Conservation (phyloP, 1,284 basidiomycete genomes). For the Gymnopus androsaceus region DNA sequence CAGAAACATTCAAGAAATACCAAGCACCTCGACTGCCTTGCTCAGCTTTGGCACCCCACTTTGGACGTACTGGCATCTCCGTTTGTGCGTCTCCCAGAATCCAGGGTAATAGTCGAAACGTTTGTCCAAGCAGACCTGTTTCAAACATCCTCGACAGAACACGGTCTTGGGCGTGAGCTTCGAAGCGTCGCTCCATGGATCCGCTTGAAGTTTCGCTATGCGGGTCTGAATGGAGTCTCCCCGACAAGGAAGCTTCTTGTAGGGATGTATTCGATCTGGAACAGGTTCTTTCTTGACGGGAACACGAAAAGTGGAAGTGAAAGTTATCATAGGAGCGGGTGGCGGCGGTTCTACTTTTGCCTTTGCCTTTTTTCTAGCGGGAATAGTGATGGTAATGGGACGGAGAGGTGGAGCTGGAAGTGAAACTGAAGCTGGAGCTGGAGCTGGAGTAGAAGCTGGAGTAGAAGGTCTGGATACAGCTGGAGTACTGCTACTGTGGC, state of each 20-base stretch:
- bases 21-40: background rate
- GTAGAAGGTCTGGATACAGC: background rate
- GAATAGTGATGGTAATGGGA: too few relatives aligned
- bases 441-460: background rate
- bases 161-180: conserved; percentile 12
- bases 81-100: conserved; percentile 12
- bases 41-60: background rate
- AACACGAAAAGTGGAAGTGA: too few relatives aligned
- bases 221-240: conserved; percentile 6
- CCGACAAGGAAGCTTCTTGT: conserved; percentile 11
- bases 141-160: conserved; percentile 12
- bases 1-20: background rate
- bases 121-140: conserved; percentile 11
- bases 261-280: background rate
- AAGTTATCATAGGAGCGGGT: too few relatives aligned
- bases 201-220: conserved; percentile 10
- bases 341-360: too few relatives aligned
- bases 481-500: background rate
- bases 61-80: conserved; percentile 6
- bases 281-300: background rate
- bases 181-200: conserved; percentile 12
- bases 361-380: too few relatives aligned
- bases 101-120: conserved; percentile 14
- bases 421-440: background rate
- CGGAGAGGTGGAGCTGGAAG: background rate